Percentiles rank a stretch among this genome's conserved stretches.
These are phyloP conservation scores for Coniochaeta sp. DNA, from an alignment of 2,329 filamentous ascomycete species.

Conservation along the genomic window DNA sequence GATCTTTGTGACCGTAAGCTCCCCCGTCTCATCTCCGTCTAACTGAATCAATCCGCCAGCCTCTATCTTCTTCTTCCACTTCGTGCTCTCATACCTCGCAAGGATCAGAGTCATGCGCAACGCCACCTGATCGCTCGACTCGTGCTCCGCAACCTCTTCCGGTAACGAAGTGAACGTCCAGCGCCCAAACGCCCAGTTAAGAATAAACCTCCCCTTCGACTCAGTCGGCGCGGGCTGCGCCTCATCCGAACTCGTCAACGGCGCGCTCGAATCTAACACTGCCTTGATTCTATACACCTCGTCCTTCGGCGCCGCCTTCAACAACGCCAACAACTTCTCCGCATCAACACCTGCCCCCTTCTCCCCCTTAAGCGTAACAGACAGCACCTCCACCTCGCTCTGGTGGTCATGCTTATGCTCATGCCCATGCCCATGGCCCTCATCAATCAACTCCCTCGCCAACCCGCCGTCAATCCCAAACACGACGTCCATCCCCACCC, in stretches of 20 bases:
- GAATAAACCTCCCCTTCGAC: constrained; percentile 60
- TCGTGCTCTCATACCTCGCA: constrained; percentile 64
- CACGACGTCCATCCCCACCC: constrained; percentile 70
- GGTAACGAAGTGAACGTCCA: constrained; percentile 75
- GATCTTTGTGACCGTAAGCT: constrained; percentile 43
- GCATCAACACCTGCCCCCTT: constrained; percentile 39
- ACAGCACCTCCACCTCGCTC: constrained; percentile 88
- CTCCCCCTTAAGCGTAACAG: constrained; percentile 57
- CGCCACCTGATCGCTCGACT: constrained; percentile 45
- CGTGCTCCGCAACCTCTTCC: constrained; percentile 38
- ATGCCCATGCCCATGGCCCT: constrained; percentile 26
- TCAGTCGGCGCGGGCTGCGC: constrained; percentile 28
- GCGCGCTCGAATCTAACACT: constrained; percentile 38
- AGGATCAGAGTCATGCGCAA: constrained; percentile 71
- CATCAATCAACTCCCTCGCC: constrained; percentile 42
- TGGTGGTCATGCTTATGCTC: constrained; percentile 54
- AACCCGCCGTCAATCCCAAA: constrained; percentile 85
- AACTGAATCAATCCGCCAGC: constrained; percentile 45
- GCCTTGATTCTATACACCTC: constrained; percentile 95
- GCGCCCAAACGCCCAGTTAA: constrained; percentile 96
- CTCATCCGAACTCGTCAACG: constrained; percentile 43
- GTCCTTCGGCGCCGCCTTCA: constrained; percentile 75
- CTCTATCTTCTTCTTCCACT: constrained; percentile 71
- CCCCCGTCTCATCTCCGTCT: constrained; percentile 35
- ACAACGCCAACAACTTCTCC: constrained; percentile 57